Conservation (phyloP, 495 filamentous ascomycete genomes). For the Tuber magnatum region DNA sequence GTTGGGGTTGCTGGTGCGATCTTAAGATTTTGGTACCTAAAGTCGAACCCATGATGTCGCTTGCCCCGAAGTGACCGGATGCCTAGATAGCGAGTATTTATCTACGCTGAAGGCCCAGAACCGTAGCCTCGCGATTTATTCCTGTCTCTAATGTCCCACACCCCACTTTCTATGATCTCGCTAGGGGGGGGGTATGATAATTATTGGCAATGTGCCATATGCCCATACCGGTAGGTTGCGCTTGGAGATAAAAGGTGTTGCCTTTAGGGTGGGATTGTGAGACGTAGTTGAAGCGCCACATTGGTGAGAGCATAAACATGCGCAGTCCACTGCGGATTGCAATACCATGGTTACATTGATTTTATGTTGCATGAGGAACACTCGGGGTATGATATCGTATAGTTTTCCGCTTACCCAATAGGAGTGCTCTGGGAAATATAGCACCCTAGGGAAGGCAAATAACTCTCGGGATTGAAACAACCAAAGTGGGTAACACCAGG, state of each 20-base stretch:
- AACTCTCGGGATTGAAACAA: too few species aligned
- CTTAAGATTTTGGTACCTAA: background rate
- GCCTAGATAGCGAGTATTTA: background rate
- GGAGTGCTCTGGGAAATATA: too few species aligned
- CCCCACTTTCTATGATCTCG: background rate
- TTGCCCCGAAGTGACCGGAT: background rate
- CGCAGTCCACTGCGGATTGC: background rate
- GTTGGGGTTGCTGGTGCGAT: background rate
- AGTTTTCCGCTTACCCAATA: too few species aligned
- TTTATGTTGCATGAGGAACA: background rate
- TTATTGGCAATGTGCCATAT: background rate
- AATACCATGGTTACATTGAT: background rate
- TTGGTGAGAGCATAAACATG: background rate
- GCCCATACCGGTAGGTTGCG: background rate
- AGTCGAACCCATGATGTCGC: background rate
- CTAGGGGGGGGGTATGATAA: background rate
- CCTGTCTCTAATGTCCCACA: background rate
- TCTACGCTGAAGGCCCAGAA: background rate
- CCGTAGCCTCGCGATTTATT: background rate
- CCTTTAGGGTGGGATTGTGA: background rate
- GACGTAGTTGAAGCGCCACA: background rate
- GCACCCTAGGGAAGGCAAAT: too few species aligned
- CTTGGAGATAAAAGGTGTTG: background rate
- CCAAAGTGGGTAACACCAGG: too few species aligned
- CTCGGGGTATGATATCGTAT: too few species aligned